A percentile compares a stretch with the other conserved stretches of the same genome.
Evolutionary conservation across 768 basidiomycete species (phyloP).

Genomic region (Clathrus columnatus): DNA sequence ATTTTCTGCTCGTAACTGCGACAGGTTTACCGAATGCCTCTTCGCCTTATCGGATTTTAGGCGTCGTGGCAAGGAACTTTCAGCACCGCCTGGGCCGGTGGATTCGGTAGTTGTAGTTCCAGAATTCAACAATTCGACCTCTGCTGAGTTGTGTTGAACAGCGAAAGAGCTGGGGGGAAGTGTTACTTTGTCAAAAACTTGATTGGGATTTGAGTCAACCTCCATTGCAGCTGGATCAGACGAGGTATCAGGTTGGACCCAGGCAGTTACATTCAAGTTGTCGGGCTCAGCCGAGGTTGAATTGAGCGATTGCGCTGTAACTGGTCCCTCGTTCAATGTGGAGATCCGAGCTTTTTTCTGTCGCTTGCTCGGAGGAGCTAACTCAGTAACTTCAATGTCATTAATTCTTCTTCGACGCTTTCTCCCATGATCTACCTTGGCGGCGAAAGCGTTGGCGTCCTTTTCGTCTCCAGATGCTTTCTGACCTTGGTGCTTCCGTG

Average conservation of each 20-base stretch:
- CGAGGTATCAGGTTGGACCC: too few species aligned
- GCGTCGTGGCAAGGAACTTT: neutral
- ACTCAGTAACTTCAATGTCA: neutral
- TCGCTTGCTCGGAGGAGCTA: neutral
- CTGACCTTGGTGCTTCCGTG: constrained; percentile 9
- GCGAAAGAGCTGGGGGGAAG: too few species aligned
- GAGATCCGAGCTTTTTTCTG: too few species aligned
- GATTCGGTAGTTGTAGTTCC: neutral
- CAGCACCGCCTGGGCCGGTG: neutral
- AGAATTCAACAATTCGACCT: too few species aligned
- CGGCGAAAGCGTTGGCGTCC: constrained; percentile 16
- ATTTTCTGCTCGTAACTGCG: constrained; percentile 71
- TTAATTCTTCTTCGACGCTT: constrained; percentile 25
- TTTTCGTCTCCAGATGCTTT: constrained; percentile 15
- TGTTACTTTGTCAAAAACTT: neutral
- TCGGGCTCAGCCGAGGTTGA: neutral
- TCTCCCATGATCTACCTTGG: constrained; percentile 13
- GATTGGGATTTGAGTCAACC: too few species aligned
- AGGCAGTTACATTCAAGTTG: too few species aligned
- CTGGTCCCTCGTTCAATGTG: neutral
- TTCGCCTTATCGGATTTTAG: neutral
- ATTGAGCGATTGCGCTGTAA: neutral
- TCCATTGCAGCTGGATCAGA: too few species aligned
- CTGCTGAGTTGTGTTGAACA: too few species aligned
- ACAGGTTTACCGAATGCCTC: constrained; percentile 47